These are phyloP conservation scores for Apiospora rasikravindrae DNA, from an alignment of 2,329 filamentous ascomycete genomes.

Conservation along the genomic window DNA sequence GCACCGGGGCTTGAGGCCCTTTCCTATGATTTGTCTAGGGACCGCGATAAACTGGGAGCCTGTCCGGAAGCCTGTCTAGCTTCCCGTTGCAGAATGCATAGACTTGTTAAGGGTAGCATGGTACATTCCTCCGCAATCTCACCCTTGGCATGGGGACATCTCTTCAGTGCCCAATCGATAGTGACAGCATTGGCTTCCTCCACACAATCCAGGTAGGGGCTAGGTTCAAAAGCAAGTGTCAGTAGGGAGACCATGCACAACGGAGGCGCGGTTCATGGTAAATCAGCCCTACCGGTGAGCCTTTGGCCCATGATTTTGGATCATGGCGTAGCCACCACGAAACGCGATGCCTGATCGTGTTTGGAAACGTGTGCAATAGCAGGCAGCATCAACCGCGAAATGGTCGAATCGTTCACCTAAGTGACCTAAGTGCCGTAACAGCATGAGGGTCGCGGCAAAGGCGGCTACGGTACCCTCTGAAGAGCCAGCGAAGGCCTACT, in stretches of 20 bases:
- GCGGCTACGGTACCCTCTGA: not conserved
- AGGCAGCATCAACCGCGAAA: not conserved
- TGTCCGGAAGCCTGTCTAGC: not conserved
- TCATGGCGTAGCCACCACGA: slow-evolving; percentile 4
- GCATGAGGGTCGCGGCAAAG: not conserved
- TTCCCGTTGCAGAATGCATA: slow-evolving; percentile 10
- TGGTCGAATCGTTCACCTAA: not conserved
- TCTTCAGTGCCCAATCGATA: slow-evolving; percentile 8
- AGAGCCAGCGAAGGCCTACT: not conserved
- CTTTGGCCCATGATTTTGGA: not conserved
- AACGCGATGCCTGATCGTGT: not conserved
- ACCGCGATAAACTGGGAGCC: not conserved
- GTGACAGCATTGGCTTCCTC: not conserved
- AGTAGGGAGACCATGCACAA: slow-evolving; percentile 9
- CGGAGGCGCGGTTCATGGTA: not conserved
- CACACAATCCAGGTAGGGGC: not conserved
- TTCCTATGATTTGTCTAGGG: not conserved
- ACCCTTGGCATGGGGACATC: not conserved
- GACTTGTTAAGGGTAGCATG: not conserved
- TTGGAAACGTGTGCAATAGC: not conserved
- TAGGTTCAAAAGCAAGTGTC: not conserved
- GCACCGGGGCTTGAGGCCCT: not conserved
- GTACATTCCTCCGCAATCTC: slow-evolving; percentile 9
- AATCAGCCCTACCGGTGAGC: slow-evolving; percentile 4
- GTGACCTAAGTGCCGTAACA: not conserved